A percentile compares a stretch with the other conserved stretches of the same genome.
phyloP scores from a whole-genome alignment of 176 grass and related monocot species.

The Triticum urartu region DNA sequence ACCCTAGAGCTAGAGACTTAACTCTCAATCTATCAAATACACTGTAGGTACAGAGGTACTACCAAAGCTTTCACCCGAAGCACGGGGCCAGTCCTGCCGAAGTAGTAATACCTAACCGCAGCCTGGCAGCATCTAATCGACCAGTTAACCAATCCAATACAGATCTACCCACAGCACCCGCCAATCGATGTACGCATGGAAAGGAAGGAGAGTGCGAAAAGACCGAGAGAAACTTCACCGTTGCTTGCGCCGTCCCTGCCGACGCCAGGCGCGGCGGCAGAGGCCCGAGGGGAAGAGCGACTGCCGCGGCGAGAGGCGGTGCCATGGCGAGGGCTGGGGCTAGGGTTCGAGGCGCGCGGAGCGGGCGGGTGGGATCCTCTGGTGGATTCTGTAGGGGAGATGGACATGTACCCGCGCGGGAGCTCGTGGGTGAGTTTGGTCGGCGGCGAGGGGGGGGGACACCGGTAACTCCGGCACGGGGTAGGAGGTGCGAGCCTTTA shows the following conservation, averaged over 20 bases:
- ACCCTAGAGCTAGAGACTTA: background rate
- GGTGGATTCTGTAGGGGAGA: constrained; percentile 64
- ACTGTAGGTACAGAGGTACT: background rate
- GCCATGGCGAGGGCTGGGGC: constrained; percentile 62
- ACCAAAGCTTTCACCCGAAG: background rate
- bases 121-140: background rate
- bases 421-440: constrained; percentile 30
- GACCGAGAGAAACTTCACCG: constrained; percentile 36
- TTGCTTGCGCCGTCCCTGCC: constrained; percentile 12
- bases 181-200: constrained; percentile 9
- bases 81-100: background rate
- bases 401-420: constrained; percentile 76
- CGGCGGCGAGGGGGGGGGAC: constrained; percentile 19
- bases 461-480: background rate
- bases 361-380: constrained; percentile 46
- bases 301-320: constrained; percentile 32
- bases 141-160: constrained; percentile 16
- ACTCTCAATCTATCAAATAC: constrained; percentile 1
- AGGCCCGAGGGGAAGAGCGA: constrained; percentile 23
- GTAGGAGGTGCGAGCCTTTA: constrained; percentile 1
- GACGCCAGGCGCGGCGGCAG: background rate
- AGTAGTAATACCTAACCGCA: background rate
- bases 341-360: constrained; percentile 31
- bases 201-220: background rate
- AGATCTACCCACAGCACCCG: constrained; percentile 8